Percentiles rank a stretch among this genome's conserved stretches.
Evolutionary conservation across 1,284 basidiomycete species (phyloP).

Genomic region (Peniophora sp.): DNA sequence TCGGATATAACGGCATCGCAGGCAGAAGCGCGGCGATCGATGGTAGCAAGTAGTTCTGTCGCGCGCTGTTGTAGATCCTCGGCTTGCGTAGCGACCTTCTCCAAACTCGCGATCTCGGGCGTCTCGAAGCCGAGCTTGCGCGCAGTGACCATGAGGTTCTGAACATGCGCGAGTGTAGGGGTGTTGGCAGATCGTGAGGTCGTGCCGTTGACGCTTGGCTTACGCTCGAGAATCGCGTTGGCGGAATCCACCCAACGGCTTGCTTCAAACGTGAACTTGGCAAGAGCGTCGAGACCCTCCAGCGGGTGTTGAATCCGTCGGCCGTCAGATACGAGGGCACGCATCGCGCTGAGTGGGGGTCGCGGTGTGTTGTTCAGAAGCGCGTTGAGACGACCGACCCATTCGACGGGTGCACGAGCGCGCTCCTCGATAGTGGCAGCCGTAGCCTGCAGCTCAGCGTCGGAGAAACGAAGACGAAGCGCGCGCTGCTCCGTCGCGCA

Average conservation of each 20-base stretch:
- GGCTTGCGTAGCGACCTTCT: conserved; percentile 51
- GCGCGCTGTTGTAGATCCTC: conserved; percentile 58
- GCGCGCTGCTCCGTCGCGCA: conserved; percentile 53
- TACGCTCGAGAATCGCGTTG: conserved; percentile 62
- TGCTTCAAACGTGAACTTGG: conserved; percentile 73
- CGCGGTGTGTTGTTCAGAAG: conserved; percentile 60
- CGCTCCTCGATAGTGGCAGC: conserved; percentile 60
- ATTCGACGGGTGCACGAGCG: conserved; percentile 67
- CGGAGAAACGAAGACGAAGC: conserved; percentile 77
- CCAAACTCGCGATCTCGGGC: conserved; percentile 59
- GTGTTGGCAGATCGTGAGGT: conserved; percentile 63
- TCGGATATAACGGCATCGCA: conserved; percentile 56
- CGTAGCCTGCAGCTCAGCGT: conserved; percentile 70
- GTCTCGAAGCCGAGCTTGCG: conserved; percentile 74
- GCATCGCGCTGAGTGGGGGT: conserved; percentile 70
- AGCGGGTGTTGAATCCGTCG: conserved; percentile 77
- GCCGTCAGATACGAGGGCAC: conserved; percentile 76
- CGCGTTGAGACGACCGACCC: conserved; percentile 67
- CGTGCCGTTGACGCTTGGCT: conserved; percentile 68
- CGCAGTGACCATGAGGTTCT: conserved; percentile 61
- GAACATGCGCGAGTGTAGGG: conserved; percentile 47
- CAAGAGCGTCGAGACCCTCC: conserved; percentile 64
- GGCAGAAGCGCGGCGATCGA: conserved; percentile 25
- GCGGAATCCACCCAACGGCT: conserved; percentile 81
- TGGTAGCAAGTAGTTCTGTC: conserved; percentile 33